These are phyloP conservation scores for Myochromella boudieri DNA, from an alignment of 768 basidiomycete species.

Conservation along the genomic window DNA sequence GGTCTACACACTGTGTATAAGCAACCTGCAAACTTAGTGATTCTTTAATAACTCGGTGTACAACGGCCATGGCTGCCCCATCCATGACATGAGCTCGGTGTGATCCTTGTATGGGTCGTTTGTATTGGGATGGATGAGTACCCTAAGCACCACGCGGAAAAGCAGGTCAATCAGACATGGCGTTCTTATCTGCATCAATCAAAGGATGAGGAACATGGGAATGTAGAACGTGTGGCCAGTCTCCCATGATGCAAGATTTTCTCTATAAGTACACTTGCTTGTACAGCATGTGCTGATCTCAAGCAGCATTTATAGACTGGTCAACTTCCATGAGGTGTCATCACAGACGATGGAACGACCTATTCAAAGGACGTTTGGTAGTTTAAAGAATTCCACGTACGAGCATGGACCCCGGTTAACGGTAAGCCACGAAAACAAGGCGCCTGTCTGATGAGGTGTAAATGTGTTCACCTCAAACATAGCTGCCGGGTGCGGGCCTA, in stretches of 20 bases:
- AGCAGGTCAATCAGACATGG: neutral
- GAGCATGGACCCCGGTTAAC: constrained; percentile 72
- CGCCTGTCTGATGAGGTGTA: constrained; percentile 66
- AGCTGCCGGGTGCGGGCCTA: constrained; percentile 65
- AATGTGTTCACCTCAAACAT: constrained; percentile 76
- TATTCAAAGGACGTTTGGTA: neutral
- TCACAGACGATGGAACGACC: neutral
- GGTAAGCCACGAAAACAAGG: constrained; percentile 65
- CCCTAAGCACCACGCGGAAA: constrained; percentile 34
- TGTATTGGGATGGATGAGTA: constrained; percentile 74
- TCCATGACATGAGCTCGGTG: constrained; percentile 64
- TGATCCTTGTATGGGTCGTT: constrained; percentile 56
- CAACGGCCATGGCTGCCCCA: constrained; percentile 62
- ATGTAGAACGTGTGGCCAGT: neutral
- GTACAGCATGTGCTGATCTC: constrained; percentile 9
- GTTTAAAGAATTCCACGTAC: constrained; percentile 36
- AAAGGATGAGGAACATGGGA: neutral
- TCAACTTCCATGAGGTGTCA: neutral
- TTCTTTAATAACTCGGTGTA: constrained; percentile 37
- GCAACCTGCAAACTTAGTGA: neutral
- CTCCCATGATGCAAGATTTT: neutral
- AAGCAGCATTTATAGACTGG: neutral
- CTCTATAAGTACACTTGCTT: neutral
- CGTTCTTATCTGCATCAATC: neutral
- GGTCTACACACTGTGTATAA: neutral